Percentiles rank a stretch among this genome's conserved stretches.
Conservation (phyloP, 345 rosid genomes). For the Balakata baccata region DNA sequence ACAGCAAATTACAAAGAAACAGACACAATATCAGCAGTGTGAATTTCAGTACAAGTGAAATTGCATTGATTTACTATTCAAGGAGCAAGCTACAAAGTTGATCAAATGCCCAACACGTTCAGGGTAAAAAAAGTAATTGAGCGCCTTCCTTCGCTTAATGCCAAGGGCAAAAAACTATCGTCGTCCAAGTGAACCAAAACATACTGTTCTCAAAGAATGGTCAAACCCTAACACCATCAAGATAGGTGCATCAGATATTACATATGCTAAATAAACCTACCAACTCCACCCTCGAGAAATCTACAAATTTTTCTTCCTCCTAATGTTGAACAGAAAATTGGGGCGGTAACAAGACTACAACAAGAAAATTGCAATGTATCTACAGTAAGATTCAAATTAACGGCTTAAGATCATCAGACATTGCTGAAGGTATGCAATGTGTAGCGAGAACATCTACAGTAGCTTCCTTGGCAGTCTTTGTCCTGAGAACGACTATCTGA, state of each 20-base stretch:
- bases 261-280: background rate
- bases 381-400: slow-evolving; percentile 3
- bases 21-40: background rate
- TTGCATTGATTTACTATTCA: background rate
- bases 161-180: background rate
- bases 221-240: background rate
- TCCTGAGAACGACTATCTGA: slow-evolving; percentile 72
- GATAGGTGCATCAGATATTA: background rate
- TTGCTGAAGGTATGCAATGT: slow-evolving; percentile 91
- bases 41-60: background rate
- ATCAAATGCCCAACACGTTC: background rate
- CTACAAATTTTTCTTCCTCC: background rate
- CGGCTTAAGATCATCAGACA: slow-evolving; percentile 77
- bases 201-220: background rate
- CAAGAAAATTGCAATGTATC: slow-evolving; percentile 2
- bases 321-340: background rate
- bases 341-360: background rate
- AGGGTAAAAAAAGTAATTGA: background rate
- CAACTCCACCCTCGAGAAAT: background rate
- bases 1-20: background rate
- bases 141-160: background rate
- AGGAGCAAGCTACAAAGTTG: background rate
- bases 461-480: slow-evolving; percentile 76
- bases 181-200: background rate
- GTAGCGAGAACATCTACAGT: slow-evolving; percentile 75